Evolutionary conservation across 306 rosid genomes (phyloP).

Genomic region (Quercus parvula): DNA sequence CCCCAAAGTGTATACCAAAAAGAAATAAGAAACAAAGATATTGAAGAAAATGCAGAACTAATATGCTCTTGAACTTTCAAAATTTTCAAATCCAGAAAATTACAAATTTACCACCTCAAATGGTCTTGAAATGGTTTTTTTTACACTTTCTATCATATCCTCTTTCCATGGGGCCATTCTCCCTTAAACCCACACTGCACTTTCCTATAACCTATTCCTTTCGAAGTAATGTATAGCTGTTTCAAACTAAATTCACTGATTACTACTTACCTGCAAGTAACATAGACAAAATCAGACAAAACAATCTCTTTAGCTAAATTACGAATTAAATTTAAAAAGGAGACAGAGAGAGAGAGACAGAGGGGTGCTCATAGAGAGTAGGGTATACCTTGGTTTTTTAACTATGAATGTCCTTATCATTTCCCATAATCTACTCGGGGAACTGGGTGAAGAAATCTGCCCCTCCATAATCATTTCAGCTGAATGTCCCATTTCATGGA

Average conservation of each 20-base stretch:
- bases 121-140: not conserved
- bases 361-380: not conserved
- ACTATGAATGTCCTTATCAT: slow-evolving; percentile 43
- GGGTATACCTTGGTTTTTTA: slow-evolving; percentile 28
- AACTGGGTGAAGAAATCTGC: slow-evolving; percentile 29
- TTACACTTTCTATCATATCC: not conserved
- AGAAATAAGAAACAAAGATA: too few relatives aligned
- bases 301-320: not conserved
- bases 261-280: slow-evolving; percentile 19
- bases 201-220: not conserved
- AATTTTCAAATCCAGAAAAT: too few relatives aligned
- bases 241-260: not conserved
- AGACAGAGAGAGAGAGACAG: too few relatives aligned
- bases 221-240: not conserved
- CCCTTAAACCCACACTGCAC: slow-evolving; percentile 1
- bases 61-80: too few relatives aligned
- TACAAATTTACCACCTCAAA: not conserved
- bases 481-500: slow-evolving; percentile 65
- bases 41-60: too few relatives aligned
- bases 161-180: not conserved
- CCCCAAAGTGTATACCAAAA: too few relatives aligned
- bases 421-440: slow-evolving; percentile 36
- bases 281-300: not conserved
- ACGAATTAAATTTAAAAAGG: not conserved
- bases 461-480: slow-evolving; percentile 49